Evolutionary conservation across 495 filamentous ascomycete genomes (phyloP).

Genomic region (Pseudoneurospora amorphoporcata): DNA sequence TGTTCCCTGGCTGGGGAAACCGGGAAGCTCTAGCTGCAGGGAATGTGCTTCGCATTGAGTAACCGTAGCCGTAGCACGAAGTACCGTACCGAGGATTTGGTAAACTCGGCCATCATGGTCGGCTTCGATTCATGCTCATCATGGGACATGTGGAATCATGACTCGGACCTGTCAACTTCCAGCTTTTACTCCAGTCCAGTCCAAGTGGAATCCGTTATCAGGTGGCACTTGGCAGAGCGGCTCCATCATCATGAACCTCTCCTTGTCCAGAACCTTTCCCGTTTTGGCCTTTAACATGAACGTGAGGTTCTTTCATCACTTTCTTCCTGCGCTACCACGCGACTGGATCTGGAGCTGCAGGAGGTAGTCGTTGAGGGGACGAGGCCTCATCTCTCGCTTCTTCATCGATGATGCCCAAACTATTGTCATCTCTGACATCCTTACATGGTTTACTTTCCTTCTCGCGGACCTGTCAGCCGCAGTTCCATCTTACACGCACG

Average conservation of each 20-base stretch:
- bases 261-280: neutral
- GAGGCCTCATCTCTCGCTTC: neutral
- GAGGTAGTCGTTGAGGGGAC: neutral
- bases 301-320: neutral
- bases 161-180: neutral
- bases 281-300: neutral
- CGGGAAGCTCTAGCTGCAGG: neutral
- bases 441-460: neutral
- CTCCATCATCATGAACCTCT: neutral
- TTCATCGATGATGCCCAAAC: neutral
- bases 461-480: neutral
- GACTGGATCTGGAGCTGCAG: neutral
- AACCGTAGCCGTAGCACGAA: neutral
- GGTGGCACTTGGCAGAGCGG: neutral
- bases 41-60: neutral
- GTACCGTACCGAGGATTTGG: neutral
- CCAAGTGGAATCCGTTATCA: neutral
- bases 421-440: neutral
- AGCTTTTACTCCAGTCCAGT: neutral
- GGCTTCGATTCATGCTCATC: neutral
- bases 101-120: neutral
- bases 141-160: neutral
- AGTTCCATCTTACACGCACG: neutral
- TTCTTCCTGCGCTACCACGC: neutral
- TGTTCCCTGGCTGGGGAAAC: no score